A percentile compares a stretch with the other conserved stretches of the same genome.
Evolutionary conservation across 2,329 filamentous ascomycete genomes (phyloP).

Genomic region (Ceratocystis cubensis): DNA sequence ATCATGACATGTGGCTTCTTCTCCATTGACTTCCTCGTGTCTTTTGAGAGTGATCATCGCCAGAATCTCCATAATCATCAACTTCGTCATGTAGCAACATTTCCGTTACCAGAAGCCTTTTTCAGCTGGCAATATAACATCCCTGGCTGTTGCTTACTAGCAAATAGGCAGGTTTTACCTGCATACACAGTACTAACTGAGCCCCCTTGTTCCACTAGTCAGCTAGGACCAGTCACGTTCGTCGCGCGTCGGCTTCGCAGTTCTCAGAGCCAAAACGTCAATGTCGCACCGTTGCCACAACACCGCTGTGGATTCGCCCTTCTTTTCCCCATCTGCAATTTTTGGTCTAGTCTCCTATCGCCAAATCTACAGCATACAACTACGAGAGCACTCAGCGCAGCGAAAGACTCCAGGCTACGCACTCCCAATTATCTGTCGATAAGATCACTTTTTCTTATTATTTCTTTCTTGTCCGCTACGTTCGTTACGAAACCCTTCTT

Average conservation of each 20-base stretch:
- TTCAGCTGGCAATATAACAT: slow-evolving; percentile 1
- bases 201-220: slow-evolving; percentile 1
- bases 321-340: background rate
- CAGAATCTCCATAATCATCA: background rate
- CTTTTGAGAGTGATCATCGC: background rate
- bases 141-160: background rate
- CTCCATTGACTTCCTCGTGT: too few relatives aligned
- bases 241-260: background rate
- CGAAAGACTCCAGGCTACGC: background rate
- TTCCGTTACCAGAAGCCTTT: background rate
- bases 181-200: background rate
- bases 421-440: too few relatives aligned
- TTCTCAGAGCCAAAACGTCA: background rate
- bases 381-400: background rate
- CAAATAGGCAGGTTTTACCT: background rate
- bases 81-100: background rate
- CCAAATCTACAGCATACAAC: background rate
- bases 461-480: background rate
- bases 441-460: background rate
- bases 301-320: slow-evolving; percentile 2
- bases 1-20: slow-evolving; percentile 2
- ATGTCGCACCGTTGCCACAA: slow-evolving; percentile 2
- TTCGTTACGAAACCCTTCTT: background rate
- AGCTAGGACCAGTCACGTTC: slow-evolving; percentile 1
- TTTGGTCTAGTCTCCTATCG: background rate